Percentiles rank a stretch among this genome's conserved stretches.
Evolutionary conservation across 2,329 filamentous ascomycete species (phyloP).

Genomic region (Ceratocystis colombiana): DNA sequence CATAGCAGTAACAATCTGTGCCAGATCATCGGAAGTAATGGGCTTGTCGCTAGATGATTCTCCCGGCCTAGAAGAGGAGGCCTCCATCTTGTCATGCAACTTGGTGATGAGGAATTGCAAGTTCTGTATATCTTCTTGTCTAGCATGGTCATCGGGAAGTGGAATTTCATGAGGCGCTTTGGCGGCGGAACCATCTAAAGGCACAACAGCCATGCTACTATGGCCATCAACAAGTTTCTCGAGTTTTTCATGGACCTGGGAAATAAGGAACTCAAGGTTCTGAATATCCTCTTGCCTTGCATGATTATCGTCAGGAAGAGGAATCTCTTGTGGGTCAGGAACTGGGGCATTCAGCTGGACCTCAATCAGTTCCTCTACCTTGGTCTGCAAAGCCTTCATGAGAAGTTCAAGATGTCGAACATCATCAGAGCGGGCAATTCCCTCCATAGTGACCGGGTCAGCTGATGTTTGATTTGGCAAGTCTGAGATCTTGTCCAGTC

Average conservation of each 20-base stretch:
- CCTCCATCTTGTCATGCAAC: conserved; percentile 71
- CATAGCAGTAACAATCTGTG: conserved; percentile 44
- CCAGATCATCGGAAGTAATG: conserved; percentile 45
- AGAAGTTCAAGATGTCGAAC: conserved; percentile 78
- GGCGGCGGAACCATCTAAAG: not conserved
- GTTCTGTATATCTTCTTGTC: conserved; percentile 68
- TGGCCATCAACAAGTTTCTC: conserved; percentile 22
- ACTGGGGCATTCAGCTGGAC: conserved; percentile 39
- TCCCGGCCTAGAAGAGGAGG: conserved; percentile 27
- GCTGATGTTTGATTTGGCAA: not conserved
- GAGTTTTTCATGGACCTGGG: conserved; percentile 23
- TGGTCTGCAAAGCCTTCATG: conserved; percentile 70
- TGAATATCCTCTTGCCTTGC: conserved; percentile 24
- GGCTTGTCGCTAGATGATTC: conserved; percentile 29
- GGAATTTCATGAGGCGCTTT: conserved; percentile 10
- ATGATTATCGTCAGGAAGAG: conserved; percentile 21
- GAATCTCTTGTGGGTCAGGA: conserved; percentile 31
- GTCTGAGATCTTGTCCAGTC: conserved; percentile 19
- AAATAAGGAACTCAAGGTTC: conserved; percentile 23
- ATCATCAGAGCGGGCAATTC: conserved; percentile 54
- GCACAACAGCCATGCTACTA: conserved; percentile 1
- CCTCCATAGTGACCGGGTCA: conserved; percentile 11
- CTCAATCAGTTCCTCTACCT: conserved; percentile 50
- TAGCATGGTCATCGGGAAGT: conserved; percentile 41
- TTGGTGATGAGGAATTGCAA: conserved; percentile 76